These are phyloP conservation scores for Sclerospora graminicola DNA, from an alignment of 352 stramenopile species.

Conservation along the genomic window DNA sequence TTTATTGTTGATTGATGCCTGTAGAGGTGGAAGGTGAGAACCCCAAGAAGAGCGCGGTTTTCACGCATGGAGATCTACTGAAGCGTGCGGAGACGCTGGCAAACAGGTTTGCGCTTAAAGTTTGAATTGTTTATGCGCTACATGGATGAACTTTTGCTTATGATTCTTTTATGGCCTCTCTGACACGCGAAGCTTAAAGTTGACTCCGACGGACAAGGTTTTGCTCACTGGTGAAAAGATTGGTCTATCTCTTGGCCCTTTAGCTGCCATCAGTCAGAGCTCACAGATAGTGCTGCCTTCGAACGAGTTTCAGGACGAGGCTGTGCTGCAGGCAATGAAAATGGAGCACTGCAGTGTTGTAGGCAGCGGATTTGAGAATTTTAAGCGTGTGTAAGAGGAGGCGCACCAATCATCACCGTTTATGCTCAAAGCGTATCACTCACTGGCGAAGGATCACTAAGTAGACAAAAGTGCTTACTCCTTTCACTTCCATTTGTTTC, in stretches of 20 bases:
- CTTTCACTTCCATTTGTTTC: too few species aligned
- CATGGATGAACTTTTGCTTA: background rate
- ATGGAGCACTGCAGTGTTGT: constrained; percentile 71
- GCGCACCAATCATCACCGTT: constrained; percentile 4
- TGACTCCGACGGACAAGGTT: constrained; percentile 78
- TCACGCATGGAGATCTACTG: constrained; percentile 75
- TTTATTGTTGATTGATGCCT: background rate
- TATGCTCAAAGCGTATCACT: background rate
- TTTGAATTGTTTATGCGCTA: background rate
- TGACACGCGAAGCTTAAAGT: constrained; percentile 33
- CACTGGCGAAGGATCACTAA: too few species aligned
- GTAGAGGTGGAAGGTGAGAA: constrained; percentile 64
- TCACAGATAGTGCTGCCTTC: constrained; percentile 73
- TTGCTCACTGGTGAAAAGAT: constrained; percentile 58
- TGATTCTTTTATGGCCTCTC: background rate
- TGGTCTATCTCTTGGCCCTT: constrained; percentile 53
- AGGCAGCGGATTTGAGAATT: constrained; percentile 59
- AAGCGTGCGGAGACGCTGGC: constrained; percentile 58
- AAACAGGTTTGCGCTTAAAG: constrained; percentile 41
- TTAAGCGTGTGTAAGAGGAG: constrained; percentile 59
- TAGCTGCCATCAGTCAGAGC: constrained; percentile 66
- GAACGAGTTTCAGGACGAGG: constrained; percentile 51
- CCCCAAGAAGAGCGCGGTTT: constrained; percentile 68
- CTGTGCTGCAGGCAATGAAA: constrained; percentile 65
- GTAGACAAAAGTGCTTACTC: background rate